These are phyloP conservation scores for Fraxinus angustifolia DNA, from an alignment of 305 asterid species.

Conservation along the genomic window DNA sequence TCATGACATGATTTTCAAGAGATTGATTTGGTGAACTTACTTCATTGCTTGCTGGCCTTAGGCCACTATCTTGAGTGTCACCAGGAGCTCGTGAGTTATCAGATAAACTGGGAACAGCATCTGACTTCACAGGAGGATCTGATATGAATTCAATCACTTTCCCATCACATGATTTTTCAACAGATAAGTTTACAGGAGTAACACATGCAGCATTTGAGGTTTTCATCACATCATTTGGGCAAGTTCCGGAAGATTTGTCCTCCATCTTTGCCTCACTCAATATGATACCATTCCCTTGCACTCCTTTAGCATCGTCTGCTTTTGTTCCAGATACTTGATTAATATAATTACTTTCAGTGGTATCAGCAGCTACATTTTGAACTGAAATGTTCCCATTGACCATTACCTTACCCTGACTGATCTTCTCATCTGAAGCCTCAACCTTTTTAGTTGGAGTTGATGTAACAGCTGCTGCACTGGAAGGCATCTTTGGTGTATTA, in stretches of 20 bases:
- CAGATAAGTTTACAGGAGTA: slow-evolving; percentile 37
- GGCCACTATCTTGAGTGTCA: slow-evolving; percentile 26
- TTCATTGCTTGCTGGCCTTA: slow-evolving; percentile 22
- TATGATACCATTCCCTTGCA: slow-evolving; percentile 37
- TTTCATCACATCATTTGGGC: slow-evolving; percentile 33
- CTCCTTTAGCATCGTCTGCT: slow-evolving; percentile 32
- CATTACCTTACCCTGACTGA: slow-evolving; percentile 32
- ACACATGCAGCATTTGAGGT: slow-evolving; percentile 32
- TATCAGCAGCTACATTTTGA: slow-evolving; percentile 37
- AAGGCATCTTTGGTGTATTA: slow-evolving; percentile 47
- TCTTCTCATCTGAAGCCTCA: slow-evolving; percentile 46
- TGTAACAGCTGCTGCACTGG: slow-evolving; percentile 37
- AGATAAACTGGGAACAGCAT: slow-evolving; percentile 27
- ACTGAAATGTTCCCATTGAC: slow-evolving; percentile 46
- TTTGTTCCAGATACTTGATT: slow-evolving; percentile 37
- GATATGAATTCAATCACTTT: slow-evolving; percentile 34
- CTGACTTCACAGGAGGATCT: slow-evolving; percentile 30
- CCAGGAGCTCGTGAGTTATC: slow-evolving; percentile 29
- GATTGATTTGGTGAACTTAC: slow-evolving; percentile 38
- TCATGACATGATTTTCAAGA: slow-evolving; percentile 30
- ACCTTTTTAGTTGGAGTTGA: slow-evolving; percentile 44
- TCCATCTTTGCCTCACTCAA: slow-evolving; percentile 37
- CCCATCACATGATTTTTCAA: slow-evolving; percentile 30
- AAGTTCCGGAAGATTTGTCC: slow-evolving; percentile 36
- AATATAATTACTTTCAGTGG: slow-evolving; percentile 26